Evolutionary conservation across 805 yeast genomes (phyloP), one percentile per base, ranked within the genome.

Genomic region (Cyberlindnera petersonii): DNA sequence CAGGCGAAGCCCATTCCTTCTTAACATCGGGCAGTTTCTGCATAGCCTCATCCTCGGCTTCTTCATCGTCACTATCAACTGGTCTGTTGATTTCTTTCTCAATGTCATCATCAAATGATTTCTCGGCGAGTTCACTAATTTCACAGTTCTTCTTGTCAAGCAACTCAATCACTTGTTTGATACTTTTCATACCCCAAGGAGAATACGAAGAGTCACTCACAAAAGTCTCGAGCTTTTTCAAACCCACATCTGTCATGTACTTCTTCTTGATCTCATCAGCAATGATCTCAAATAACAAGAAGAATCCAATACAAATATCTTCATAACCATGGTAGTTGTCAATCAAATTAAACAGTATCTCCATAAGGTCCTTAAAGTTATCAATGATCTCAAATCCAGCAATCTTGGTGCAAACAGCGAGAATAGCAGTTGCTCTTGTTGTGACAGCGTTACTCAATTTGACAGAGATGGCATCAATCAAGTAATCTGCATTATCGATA

Each of bases 301-400:
- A 84, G 43, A 86, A 80, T 2, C 86, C 86, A 42, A 80, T 80
- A 38, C 86, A 79, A 14, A 93, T 63, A 13, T 69, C 66, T 2
- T 79, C 65, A 58, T 91, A 91, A 0, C 91, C 94, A 61, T 89
- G 96, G 53, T 82, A 91, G 37, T 79, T 68, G 61, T 91, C 98
- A 35, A 91, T 67, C 24, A 89, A 63, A 15, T 80, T 75, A 58
- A 91, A 87, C 46, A 87, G 71, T 4, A 88, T 77, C 33, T 78
- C 74, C 15, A 91, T 65, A 1, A 91, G 69, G 58, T 91, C 98
- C 35, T 69, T 75, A 37, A 91, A 68, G 43, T 78, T 86, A 23
- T 71, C 68, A 11, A 87, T 64, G 18, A 87, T 65, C 22, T 73
- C 66, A 9, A 72, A 64, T 0, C 96, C 96, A 0, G 89, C 80